Conservation (phyloP, 1,284 basidiomycete genomes). For the Puccinia hordei region DNA sequence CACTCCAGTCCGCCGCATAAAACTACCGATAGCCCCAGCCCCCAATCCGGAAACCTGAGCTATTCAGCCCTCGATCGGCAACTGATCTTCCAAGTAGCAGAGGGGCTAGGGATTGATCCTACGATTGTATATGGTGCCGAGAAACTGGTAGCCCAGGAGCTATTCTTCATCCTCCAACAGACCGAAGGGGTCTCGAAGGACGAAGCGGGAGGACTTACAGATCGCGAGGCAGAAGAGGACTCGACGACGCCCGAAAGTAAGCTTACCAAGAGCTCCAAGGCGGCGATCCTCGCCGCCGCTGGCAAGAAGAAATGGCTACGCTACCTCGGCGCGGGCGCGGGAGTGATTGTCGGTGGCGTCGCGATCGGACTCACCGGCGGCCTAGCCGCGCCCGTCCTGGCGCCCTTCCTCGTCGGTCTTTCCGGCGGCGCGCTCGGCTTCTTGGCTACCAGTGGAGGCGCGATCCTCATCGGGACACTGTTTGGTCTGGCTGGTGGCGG, state of each 20-base stretch:
- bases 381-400: constrained; percentile 63
- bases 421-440: constrained; percentile 60
- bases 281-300: constrained; percentile 4
- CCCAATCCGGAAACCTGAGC: constrained; percentile 7
- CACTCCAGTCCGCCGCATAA: not conserved
- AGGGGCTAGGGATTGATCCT: constrained; percentile 14
- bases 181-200: not conserved
- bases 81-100: constrained; percentile 31
- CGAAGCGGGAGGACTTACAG: not conserved
- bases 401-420: constrained; percentile 62
- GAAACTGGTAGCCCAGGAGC: constrained; percentile 43
- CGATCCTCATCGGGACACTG: constrained; percentile 63
- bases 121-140: constrained; percentile 38
- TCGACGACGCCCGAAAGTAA: not conserved
- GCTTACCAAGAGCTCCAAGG: constrained; percentile 19
- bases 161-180: constrained; percentile 42
- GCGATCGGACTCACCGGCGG: constrained; percentile 65
- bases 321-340: constrained; percentile 49
- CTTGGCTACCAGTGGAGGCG: constrained; percentile 58
- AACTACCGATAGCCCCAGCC: not conserved
- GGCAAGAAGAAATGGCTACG: constrained; percentile 45
- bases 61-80: constrained; percentile 32
- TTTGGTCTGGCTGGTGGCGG: constrained; percentile 64
- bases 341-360: constrained; percentile 58
- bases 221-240: not conserved